phyloP scores from a whole-genome alignment of 1,139 yeast genomes.

The Saccharomyces hybrid region DNA sequence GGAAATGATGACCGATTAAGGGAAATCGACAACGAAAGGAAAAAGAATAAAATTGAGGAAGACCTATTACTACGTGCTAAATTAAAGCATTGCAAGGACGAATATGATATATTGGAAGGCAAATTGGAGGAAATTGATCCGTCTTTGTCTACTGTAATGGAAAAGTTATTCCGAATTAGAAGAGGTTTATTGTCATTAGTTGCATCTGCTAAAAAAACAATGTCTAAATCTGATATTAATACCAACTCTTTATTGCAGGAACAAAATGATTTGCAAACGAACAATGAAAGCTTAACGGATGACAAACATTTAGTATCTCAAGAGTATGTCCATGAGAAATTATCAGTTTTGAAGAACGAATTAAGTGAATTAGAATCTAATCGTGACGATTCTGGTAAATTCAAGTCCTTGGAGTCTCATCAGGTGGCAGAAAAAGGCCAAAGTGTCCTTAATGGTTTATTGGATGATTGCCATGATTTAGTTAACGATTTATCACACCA shows the following conservation, averaged over 20 bases:
- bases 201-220: conserved; percentile 30
- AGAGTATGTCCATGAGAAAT: conserved; percentile 20
- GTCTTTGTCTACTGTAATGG: conserved; percentile 45
- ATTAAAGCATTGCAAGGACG: conserved; percentile 48
- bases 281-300: conserved; percentile 20
- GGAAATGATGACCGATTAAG: conserved; percentile 20
- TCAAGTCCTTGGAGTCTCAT: conserved; percentile 35
- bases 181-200: conserved; percentile 46
- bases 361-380: conserved; percentile 38
- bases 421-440: conserved; percentile 42
- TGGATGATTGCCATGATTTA: conserved; percentile 76
- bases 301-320: conserved; percentile 15
- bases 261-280: conserved; percentile 21
- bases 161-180: conserved; percentile 46
- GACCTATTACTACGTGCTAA: conserved; percentile 49
- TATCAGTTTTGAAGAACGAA: conserved; percentile 34
- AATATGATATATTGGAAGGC: conserved; percentile 44
- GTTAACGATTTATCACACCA: conserved; percentile 63
- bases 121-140: conserved; percentile 51
- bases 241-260: not conserved
- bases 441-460: conserved; percentile 57
- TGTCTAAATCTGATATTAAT: not conserved
- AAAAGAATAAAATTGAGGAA: conserved; percentile 43
- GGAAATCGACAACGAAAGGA: conserved; percentile 25
- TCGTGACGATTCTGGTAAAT: conserved; percentile 40